Evolutionary conservation across 1,284 basidiomycete genomes (phyloP).

Genomic region (Mycosarcoma mackinlayi): DNA sequence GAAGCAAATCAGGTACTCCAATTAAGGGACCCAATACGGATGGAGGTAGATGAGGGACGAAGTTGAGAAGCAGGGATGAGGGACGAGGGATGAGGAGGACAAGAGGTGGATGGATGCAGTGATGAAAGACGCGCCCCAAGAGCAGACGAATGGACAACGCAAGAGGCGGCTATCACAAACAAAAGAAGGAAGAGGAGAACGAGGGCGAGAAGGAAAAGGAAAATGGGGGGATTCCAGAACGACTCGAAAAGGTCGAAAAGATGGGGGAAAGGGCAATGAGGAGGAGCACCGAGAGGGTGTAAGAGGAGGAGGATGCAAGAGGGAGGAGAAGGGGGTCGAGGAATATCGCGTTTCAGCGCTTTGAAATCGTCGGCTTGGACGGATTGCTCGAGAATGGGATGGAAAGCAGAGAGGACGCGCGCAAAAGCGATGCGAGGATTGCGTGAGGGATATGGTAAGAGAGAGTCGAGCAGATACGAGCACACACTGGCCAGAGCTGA

Average conservation of each 20-base stretch:
- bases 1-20: slow-evolving; percentile 18
- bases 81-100: slow-evolving; percentile 9
- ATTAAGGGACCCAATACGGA: slow-evolving; percentile 23
- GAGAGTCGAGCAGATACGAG: slow-evolving; percentile 29
- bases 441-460: slow-evolving; percentile 29
- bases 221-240: slow-evolving; percentile 3
- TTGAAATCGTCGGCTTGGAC: not conserved
- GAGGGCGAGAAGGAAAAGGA: slow-evolving; percentile 1
- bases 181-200: slow-evolving; percentile 4
- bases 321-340: too few relatives aligned
- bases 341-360: not conserved
- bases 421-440: slow-evolving; percentile 25
- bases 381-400: slow-evolving; percentile 11
- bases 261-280: not conserved
- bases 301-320: too few relatives aligned
- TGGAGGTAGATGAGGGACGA: slow-evolving; percentile 1
- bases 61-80: slow-evolving; percentile 8
- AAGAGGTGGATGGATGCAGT: slow-evolving; percentile 28
- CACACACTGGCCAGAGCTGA: slow-evolving; percentile 25
- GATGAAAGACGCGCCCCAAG: slow-evolving; percentile 25
- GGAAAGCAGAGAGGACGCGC: slow-evolving; percentile 35
- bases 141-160: slow-evolving; percentile 12
- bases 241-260: slow-evolving; percentile 3
- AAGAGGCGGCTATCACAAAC: slow-evolving; percentile 6
- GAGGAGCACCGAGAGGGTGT: not conserved